phyloP scores from a whole-genome alignment of 2,329 filamentous ascomycete species.

The Parafenestella ontariensis region DNA sequence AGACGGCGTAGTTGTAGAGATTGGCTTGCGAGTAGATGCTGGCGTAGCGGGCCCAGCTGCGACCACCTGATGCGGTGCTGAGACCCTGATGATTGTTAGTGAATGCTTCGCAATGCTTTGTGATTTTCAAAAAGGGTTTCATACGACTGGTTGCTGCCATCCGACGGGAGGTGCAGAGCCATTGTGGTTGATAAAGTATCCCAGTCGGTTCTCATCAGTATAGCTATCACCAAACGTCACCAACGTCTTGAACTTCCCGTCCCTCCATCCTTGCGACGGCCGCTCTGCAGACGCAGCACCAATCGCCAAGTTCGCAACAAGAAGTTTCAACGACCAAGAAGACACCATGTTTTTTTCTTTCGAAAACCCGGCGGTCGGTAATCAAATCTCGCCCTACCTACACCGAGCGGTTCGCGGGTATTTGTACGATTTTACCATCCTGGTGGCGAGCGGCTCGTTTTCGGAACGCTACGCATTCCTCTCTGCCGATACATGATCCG shows the following conservation, averaged over 20 bases:
- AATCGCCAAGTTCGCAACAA: conserved; percentile 30
- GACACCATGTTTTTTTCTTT: conserved; percentile 31
- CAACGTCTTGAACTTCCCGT: conserved; percentile 65
- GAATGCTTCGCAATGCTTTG: background rate
- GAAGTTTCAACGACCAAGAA: conserved; percentile 25
- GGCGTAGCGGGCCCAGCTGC: conserved; percentile 73
- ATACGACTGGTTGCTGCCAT: conserved; percentile 57
- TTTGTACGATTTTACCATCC: conserved; percentile 21
- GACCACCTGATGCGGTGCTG: conserved; percentile 68
- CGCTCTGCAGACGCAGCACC: conserved; percentile 18
- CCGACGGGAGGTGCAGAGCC: conserved; percentile 70
- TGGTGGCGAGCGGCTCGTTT: conserved; percentile 4
- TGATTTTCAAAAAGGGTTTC: too few species aligned
- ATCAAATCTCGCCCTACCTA: background rate
- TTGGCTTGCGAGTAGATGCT: conserved; percentile 64
- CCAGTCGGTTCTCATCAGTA: conserved; percentile 73
- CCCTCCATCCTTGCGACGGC: conserved; percentile 40
- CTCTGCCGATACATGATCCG: conserved; percentile 16
- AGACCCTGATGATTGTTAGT: conserved; percentile 47
- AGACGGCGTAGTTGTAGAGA: conserved; percentile 73
- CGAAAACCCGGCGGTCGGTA: conserved; percentile 5
- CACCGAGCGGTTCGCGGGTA: conserved; percentile 6
- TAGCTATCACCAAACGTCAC: conserved; percentile 79
- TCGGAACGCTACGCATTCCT: conserved; percentile 15
- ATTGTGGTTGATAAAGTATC: conserved; percentile 65